Percentiles rank a stretch among this genome's conserved stretches.
These are phyloP conservation scores for Kitagawia praeruptora DNA, from an alignment of 129 eudicot species.

Conservation along the genomic window DNA sequence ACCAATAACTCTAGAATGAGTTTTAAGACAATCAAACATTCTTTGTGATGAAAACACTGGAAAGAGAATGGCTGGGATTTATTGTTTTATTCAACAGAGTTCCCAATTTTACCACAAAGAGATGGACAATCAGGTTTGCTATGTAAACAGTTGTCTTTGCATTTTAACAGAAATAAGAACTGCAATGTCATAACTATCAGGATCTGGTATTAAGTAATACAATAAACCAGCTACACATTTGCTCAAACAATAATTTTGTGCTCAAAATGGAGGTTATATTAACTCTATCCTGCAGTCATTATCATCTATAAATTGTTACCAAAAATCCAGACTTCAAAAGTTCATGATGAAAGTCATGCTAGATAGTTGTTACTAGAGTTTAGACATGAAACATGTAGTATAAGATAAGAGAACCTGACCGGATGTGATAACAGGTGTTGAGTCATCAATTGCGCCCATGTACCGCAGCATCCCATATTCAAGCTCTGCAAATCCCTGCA, in stretches of 20 bases:
- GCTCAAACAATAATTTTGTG: background rate
- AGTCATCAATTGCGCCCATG: constrained; percentile 96
- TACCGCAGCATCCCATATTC: constrained; percentile 95
- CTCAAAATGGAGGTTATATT: background rate
- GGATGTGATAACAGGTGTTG: constrained; percentile 76
- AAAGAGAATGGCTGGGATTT: background rate
- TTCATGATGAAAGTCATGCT: background rate
- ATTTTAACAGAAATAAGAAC: background rate
- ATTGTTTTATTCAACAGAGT: background rate
- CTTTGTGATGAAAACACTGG: background rate
- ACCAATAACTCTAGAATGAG: background rate
- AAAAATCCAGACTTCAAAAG: background rate
- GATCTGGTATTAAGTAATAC: background rate
- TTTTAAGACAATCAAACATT: background rate
- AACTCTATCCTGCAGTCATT: background rate
- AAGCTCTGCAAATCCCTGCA: constrained; percentile 95
- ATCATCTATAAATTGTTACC: background rate
- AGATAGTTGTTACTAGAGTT: background rate
- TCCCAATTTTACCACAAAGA: background rate
- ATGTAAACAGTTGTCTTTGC: background rate
- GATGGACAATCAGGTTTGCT: background rate
- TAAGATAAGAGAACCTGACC: constrained; percentile 22
- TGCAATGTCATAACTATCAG: background rate
- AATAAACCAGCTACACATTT: background rate
- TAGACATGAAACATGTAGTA: background rate